These are phyloP conservation scores for Bryoglossum gracile DNA, from an alignment of 495 filamentous ascomycete genomes.

Conservation along the genomic window DNA sequence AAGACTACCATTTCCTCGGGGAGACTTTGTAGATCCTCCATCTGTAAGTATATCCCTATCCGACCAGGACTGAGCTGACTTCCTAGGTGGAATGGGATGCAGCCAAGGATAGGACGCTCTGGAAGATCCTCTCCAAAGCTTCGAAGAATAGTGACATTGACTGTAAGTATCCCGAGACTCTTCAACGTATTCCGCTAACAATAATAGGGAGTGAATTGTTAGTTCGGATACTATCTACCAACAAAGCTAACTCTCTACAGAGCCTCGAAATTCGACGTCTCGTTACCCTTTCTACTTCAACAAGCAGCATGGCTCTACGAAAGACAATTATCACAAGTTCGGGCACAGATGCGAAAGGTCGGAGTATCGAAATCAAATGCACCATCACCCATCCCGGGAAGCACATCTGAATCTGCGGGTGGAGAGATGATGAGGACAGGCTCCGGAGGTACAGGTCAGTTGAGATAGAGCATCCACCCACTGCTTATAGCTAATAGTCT, in stretches of 20 bases:
- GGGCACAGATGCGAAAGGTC: conserved; percentile 82
- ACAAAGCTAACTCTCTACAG: conserved; percentile 30
- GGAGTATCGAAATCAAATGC: conserved; percentile 41
- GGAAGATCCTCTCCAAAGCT: conserved; percentile 75
- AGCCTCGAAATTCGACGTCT: conserved; percentile 61
- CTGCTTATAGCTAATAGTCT: conserved; percentile 1
- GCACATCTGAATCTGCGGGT: conserved; percentile 40
- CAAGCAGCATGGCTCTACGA: conserved; percentile 95
- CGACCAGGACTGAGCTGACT: conserved; percentile 4
- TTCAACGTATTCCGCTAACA: conserved; percentile 9
- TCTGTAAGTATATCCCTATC: conserved; percentile 46
- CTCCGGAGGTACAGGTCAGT: conserved; percentile 42
- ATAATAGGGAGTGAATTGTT: conserved; percentile 73
- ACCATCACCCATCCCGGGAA: conserved; percentile 44
- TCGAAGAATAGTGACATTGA: conserved; percentile 70
- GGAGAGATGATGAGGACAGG: conserved; percentile 52
- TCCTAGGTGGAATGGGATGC: conserved; percentile 52
- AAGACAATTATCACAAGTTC: conserved; percentile 77
- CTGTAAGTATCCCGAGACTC: conserved; percentile 50
- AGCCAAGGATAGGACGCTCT: conserved; percentile 78
- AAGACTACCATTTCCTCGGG: conserved; percentile 77
- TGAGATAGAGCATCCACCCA: not conserved
- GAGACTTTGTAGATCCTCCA: conserved; percentile 84
- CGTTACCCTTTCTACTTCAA: conserved; percentile 81
- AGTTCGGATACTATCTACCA: conserved; percentile 20